Evolutionary conservation across 164 flowering plant species (phyloP).

Genomic region (Houttuynia cordata): DNA sequence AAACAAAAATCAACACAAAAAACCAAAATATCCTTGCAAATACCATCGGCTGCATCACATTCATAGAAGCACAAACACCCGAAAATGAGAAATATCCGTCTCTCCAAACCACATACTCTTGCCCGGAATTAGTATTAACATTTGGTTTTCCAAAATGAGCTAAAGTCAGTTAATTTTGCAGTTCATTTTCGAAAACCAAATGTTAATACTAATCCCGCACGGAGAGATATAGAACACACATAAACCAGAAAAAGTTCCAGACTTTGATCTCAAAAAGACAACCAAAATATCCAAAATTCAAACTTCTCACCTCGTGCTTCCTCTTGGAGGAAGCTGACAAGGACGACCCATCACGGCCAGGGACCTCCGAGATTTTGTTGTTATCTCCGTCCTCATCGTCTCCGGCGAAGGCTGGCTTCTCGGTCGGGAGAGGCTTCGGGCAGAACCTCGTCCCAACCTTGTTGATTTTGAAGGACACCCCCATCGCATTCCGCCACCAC

Average conservation of each 20-base stretch:
- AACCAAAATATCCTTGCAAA: not conserved
- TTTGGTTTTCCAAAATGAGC: too few species aligned
- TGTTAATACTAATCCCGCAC: too few species aligned
- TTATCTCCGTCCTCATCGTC: constrained; percentile 17
- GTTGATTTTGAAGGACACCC: constrained; percentile 67
- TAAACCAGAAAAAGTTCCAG: not conserved
- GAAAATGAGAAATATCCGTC: not conserved
- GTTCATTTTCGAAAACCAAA: too few species aligned
- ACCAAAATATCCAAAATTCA: not conserved
- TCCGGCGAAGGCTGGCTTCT: not conserved
- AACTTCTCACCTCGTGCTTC: constrained; percentile 2
- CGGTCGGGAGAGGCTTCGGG: constrained; percentile 30
- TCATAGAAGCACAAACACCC: not conserved
- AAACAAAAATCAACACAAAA: not conserved
- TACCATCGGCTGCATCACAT: not conserved
- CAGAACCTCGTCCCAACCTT: constrained; percentile 50
- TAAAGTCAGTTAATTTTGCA: too few species aligned
- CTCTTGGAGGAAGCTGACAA: constrained; percentile 1
- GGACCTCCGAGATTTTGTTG: constrained; percentile 13
- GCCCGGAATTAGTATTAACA: too few species aligned
- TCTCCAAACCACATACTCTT: too few species aligned
- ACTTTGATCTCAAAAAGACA: not conserved
- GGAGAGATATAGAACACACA: too few species aligned
- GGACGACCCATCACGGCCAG: constrained; percentile 7
- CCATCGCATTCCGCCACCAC: constrained; percentile 28